A percentile compares a stretch with the other conserved stretches of the same genome.
These are phyloP conservation scores for Pseudopyricularia cyperi DNA, from an alignment of 2,329 filamentous ascomycete genomes.

Conservation along the genomic window DNA sequence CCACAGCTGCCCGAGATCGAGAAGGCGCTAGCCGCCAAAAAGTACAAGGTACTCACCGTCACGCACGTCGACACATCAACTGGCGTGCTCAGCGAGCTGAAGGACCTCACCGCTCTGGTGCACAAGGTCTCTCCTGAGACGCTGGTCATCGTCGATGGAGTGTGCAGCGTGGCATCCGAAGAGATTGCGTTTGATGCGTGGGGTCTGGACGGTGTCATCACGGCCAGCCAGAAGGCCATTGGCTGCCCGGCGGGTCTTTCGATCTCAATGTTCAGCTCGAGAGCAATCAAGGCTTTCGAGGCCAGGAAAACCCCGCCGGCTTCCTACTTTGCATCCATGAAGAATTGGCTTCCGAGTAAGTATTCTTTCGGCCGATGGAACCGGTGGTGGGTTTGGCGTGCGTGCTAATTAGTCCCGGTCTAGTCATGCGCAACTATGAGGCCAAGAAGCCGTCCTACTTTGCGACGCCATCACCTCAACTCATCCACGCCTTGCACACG, in stretches of 20 bases:
- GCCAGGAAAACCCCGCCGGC: slow-evolving; percentile 67
- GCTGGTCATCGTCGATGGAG: slow-evolving; percentile 83
- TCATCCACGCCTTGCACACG: slow-evolving; percentile 86
- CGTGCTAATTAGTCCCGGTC: not conserved
- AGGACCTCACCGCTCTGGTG: slow-evolving; percentile 70
- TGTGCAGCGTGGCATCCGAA: slow-evolving; percentile 93
- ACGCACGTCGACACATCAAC: slow-evolving; percentile 98
- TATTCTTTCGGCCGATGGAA: slow-evolving; percentile 5
- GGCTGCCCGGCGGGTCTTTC: slow-evolving; percentile 88
- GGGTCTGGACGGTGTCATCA: slow-evolving; percentile 85
- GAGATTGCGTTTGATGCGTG: slow-evolving; percentile 94
- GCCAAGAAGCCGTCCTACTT: slow-evolving; percentile 97
- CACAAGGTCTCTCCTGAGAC: slow-evolving; percentile 82
- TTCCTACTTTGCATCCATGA: slow-evolving; percentile 91
- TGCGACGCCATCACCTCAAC: slow-evolving; percentile 87
- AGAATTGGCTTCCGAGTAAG: slow-evolving; percentile 89
- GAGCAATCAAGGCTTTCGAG: slow-evolving; percentile 71
- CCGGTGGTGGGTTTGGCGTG: not conserved
- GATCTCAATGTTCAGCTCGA: slow-evolving; percentile 85
- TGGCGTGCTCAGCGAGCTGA: slow-evolving; percentile 84
- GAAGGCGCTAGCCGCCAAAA: slow-evolving; percentile 74
- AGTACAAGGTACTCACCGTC: slow-evolving; percentile 88
- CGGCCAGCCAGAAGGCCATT: slow-evolving; percentile 93
- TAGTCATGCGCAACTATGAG: slow-evolving; percentile 98
- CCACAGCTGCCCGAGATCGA: slow-evolving; percentile 83